Conservation (phyloP, 2,329 filamentous ascomycete species). For the Alternaria novae-zelandiae region DNA sequence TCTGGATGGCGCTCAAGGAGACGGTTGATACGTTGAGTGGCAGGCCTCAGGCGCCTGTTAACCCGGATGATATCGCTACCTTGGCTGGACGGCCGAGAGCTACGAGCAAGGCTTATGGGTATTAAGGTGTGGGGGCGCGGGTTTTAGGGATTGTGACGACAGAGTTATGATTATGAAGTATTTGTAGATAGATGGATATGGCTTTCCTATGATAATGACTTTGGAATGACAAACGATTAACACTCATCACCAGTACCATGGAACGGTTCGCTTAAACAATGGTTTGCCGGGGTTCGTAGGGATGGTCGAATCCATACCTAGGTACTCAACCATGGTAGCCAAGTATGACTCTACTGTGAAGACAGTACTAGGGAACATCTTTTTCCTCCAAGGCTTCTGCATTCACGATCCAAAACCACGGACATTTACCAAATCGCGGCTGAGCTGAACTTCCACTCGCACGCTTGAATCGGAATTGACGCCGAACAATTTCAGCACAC, state of each 20-base stretch:
- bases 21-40: constrained; percentile 87
- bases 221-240: background rate
- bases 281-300: too few relatives aligned
- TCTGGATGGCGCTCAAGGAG: constrained; percentile 82
- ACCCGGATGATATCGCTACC: constrained; percentile 27
- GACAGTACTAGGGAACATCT: too few relatives aligned
- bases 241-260: background rate
- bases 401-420: too few relatives aligned
- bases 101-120: background rate
- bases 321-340: too few relatives aligned
- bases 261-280: too few relatives aligned
- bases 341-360: too few relatives aligned
- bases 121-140: background rate
- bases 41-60: constrained; percentile 25
- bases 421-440: too few relatives aligned
- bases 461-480: too few relatives aligned
- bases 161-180: constrained; percentile 2
- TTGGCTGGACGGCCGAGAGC: constrained; percentile 23
- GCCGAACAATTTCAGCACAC: too few relatives aligned
- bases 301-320: too few relatives aligned
- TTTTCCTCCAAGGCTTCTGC: too few relatives aligned
- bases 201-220: background rate
- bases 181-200: constrained; percentile 6
- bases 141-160: background rate
- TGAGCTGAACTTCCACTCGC: too few relatives aligned